Conservation (phyloP, 2,329 filamentous ascomycete species). For the Fusarium sacchari region DNA sequence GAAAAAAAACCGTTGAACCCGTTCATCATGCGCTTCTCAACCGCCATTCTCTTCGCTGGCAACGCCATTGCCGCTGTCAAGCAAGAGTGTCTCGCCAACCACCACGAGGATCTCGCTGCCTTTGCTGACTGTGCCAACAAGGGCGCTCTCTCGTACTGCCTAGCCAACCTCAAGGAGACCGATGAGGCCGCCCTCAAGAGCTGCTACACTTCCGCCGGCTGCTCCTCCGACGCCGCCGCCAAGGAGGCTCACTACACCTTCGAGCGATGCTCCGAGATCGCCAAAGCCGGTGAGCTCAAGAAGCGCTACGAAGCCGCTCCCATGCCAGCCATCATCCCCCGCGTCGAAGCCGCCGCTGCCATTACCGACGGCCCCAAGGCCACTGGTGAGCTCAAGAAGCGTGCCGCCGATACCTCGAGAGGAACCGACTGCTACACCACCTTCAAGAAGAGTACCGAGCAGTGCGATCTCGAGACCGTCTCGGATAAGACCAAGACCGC, state of each 20-base stretch:
- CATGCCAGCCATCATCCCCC: slow-evolving; percentile 29
- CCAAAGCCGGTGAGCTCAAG: slow-evolving; percentile 42
- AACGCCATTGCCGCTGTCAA: slow-evolving; percentile 47
- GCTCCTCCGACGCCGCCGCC: slow-evolving; percentile 46
- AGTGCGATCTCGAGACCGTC: slow-evolving; percentile 54
- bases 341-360: slow-evolving; percentile 27
- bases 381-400: slow-evolving; percentile 26
- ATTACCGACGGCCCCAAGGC: slow-evolving; percentile 25
- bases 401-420: slow-evolving; percentile 28
- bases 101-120: slow-evolving; percentile 52
- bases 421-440: slow-evolving; percentile 52
- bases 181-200: slow-evolving; percentile 49
- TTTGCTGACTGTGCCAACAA: slow-evolving; percentile 57
- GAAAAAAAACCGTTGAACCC: slow-evolving; percentile 2
- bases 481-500: slow-evolving; percentile 48
- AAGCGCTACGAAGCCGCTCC: slow-evolving; percentile 43
- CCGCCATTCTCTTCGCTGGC: slow-evolving; percentile 49
- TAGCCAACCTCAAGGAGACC: slow-evolving; percentile 49
- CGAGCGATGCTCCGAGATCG: slow-evolving; percentile 47
- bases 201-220: slow-evolving; percentile 52
- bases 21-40: slow-evolving; percentile 46
- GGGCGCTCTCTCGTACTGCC: slow-evolving; percentile 55
- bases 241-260: slow-evolving; percentile 45
- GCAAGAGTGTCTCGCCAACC: slow-evolving; percentile 53
- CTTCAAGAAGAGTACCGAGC: slow-evolving; percentile 45